A percentile compares a stretch with the other conserved stretches of the same genome.
Evolutionary conservation across 116 monocot genomes (phyloP).

Genomic region (Iris pallida): DNA sequence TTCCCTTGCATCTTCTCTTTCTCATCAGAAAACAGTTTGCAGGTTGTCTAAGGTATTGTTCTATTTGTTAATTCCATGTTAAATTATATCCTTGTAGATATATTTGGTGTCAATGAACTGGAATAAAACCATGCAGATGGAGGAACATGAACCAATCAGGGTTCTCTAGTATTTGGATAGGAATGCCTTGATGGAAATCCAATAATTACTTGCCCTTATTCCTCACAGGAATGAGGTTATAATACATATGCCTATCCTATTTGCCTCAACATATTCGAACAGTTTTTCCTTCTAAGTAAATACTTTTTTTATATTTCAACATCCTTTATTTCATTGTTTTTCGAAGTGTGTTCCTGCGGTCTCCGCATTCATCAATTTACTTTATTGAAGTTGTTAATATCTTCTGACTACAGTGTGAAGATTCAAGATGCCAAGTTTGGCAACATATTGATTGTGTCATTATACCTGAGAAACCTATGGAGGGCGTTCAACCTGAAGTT

Average conservation of each 20-base stretch:
- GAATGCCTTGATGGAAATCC: too few relatives aligned
- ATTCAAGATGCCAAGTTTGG: slow-evolving; percentile 60
- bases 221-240: too few relatives aligned
- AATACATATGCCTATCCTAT: background rate
- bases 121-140: too few relatives aligned
- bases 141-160: too few relatives aligned
- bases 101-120: too few relatives aligned
- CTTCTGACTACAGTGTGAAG: slow-evolving; percentile 71
- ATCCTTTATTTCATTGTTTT: background rate
- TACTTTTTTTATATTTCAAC: background rate
- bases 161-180: too few relatives aligned
- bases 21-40: too few relatives aligned
- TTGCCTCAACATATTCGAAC: background rate
- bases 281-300: background rate
- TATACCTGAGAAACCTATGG: slow-evolving; percentile 65
- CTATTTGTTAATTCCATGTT: too few relatives aligned
- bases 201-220: too few relatives aligned
- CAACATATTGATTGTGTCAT: slow-evolving; percentile 80
- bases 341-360: background rate
- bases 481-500: slow-evolving; percentile 43
- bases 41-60: too few relatives aligned
- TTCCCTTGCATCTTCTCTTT: too few relatives aligned
- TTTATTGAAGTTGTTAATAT: background rate
- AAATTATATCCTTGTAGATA: too few relatives aligned
- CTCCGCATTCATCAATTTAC: background rate